These are phyloP conservation scores for Centella asiatica DNA, from an alignment of 129 eudicot species.

Conservation along the genomic window DNA sequence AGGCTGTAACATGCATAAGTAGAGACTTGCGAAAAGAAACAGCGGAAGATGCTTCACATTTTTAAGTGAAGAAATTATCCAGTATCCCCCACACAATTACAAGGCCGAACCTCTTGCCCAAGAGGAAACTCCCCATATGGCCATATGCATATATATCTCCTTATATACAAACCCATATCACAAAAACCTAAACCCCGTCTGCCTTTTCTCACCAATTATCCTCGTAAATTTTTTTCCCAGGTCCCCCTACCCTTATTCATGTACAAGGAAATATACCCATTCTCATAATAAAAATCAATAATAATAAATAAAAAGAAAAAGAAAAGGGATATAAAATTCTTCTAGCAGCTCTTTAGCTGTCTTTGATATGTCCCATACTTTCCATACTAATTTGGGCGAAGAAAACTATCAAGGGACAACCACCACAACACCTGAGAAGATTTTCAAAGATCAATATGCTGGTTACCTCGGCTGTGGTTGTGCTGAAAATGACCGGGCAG, in stretches of 20 bases:
- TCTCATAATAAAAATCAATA: no score
- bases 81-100: conserved; percentile 14
- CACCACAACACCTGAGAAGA: background rate
- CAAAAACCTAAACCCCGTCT: conserved; percentile 4
- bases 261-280: conserved; percentile 27
- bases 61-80: conserved; percentile 15
- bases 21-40: conserved; percentile 10
- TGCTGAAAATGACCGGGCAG: conserved; percentile 50
- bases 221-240: background rate
- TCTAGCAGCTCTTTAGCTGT: background rate
- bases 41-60: conserved; percentile 1
- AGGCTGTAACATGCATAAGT: background rate
- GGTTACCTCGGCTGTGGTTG: conserved; percentile 45
- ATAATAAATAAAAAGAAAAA: conserved; percentile 2
- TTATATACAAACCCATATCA: conserved; percentile 10
- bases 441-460: conserved; percentile 4
- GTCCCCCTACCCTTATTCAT: conserved; percentile 20
- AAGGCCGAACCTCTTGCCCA: conserved; percentile 14
- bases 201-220: conserved; percentile 3
- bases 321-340: conserved; percentile 11
- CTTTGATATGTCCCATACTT: conserved; percentile 6
- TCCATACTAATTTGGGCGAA: background rate
- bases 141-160: conserved; percentile 11
- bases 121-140: background rate
- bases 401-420: background rate